These are phyloP conservation scores for Fraxinus ornus DNA, from an alignment of 305 asterid genomes.

Conservation along the genomic window DNA sequence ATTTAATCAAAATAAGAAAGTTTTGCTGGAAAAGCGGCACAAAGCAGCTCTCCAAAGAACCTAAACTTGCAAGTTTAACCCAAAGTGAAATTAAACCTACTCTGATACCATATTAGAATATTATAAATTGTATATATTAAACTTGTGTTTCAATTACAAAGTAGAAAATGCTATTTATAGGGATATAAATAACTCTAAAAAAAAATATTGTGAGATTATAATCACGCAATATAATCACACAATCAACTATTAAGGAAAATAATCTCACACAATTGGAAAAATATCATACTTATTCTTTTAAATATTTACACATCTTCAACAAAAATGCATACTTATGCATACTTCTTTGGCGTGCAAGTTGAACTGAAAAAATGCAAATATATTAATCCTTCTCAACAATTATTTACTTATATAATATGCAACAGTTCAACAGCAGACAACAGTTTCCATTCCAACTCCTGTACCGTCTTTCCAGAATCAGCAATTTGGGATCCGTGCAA, in stretches of 20 bases:
- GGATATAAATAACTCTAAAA: neutral
- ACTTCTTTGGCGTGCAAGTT: neutral
- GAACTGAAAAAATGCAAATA: neutral
- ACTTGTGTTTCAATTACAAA: neutral
- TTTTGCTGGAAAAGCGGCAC: neutral
- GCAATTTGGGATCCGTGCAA: slow-evolving; percentile 52
- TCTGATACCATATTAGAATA: no score
- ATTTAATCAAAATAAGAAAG: neutral
- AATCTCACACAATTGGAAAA: neutral
- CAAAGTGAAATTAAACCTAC: neutral
- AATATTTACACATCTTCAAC: neutral
- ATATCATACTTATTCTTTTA: no score
- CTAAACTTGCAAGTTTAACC: neutral
- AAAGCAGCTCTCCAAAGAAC: neutral
- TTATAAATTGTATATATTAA: no score
- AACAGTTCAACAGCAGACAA: slow-evolving; percentile 69
- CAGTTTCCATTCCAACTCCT: slow-evolving; percentile 76
- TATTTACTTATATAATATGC: slow-evolving; percentile 25
- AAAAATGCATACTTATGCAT: neutral
- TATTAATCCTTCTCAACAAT: neutral
- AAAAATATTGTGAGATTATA: no score
- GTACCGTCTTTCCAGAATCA: slow-evolving; percentile 48
- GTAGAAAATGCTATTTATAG: no score
- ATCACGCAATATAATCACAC: no score
- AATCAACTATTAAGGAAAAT: neutral